Evolutionary conservation across 2,329 filamentous ascomycete genomes (phyloP).

Genomic region (Arthrocladium fulminans): DNA sequence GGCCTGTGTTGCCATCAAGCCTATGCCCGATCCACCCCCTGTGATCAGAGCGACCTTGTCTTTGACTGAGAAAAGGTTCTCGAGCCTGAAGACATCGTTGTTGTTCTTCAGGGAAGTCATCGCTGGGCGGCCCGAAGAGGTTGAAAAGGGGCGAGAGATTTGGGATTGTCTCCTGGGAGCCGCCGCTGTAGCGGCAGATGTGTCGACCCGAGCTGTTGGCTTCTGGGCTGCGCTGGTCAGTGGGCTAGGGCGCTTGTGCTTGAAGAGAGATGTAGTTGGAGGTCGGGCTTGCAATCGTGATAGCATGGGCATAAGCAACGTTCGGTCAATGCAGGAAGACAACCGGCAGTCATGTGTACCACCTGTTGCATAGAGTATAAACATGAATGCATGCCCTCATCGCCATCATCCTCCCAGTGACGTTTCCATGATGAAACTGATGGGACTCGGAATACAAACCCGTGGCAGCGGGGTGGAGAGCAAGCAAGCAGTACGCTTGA

Average conservation of each 20-base stretch:
- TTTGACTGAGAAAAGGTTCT: constrained; percentile 48
- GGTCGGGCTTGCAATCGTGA: not conserved
- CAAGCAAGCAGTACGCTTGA: not conserved
- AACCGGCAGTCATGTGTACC: too few relatives aligned
- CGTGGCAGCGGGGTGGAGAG: not conserved
- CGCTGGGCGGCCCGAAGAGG: constrained; percentile 4
- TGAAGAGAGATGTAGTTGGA: not conserved
- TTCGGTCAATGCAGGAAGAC: not conserved
- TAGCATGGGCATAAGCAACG: not conserved
- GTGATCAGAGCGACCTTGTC: constrained; percentile 50
- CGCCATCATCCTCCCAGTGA: not conserved
- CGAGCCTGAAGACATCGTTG: constrained; percentile 24
- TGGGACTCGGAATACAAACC: not conserved
- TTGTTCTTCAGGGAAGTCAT: constrained; percentile 15
- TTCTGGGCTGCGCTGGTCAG: constrained; percentile 1
- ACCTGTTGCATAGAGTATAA: too few relatives aligned
- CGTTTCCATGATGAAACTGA: constrained; percentile 6
- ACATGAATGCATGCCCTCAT: not conserved
- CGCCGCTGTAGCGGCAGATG: constrained; percentile 4
- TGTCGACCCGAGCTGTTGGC: not conserved
- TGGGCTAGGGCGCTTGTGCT: not conserved
- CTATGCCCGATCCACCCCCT: constrained; percentile 57
- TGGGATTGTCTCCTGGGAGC: constrained; percentile 4
- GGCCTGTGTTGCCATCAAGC: constrained; percentile 53
- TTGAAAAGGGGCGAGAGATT: constrained; percentile 15